A percentile compares a stretch with the other conserved stretches of the same genome.
Evolutionary conservation across 805 yeast genomes (phyloP).

Genomic region (Candida pseudoglaebosa): DNA sequence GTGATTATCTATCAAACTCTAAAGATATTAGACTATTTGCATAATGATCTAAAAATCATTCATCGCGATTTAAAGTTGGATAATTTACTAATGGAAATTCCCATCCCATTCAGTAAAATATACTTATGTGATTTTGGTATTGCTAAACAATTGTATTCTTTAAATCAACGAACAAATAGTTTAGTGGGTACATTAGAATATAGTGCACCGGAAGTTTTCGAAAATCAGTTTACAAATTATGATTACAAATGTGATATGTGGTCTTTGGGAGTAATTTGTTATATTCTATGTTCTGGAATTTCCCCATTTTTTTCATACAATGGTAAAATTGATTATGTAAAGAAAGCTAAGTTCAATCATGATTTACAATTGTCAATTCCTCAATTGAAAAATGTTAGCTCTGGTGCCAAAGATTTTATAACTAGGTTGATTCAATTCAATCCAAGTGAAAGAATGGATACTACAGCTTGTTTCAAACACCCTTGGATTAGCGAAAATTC

Average conservation of each 20-base stretch:
- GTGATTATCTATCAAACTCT: constrained; percentile 54
- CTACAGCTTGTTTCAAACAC: constrained; percentile 38
- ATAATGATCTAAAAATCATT: constrained; percentile 45
- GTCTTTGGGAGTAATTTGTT: constrained; percentile 62
- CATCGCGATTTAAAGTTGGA: constrained; percentile 68
- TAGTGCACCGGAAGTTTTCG: constrained; percentile 64
- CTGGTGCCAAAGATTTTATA: constrained; percentile 45
- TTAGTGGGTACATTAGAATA: constrained; percentile 66
- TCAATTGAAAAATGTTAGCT: constrained; percentile 42
- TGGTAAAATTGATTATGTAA: constrained; percentile 18
- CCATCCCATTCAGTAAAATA: constrained; percentile 49
- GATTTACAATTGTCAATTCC: constrained; percentile 30
- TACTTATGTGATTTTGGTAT: constrained; percentile 68
- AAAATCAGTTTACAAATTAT: constrained; percentile 36
- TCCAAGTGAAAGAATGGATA: constrained; percentile 31
- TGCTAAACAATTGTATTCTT: constrained; percentile 21
- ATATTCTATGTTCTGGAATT: constrained; percentile 57
- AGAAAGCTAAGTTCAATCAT: constrained; percentile 32
- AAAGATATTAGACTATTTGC: constrained; percentile 54
- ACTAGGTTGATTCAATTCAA: constrained; percentile 35
- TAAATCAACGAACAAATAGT: constrained; percentile 38
- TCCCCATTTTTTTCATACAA: constrained; percentile 57
- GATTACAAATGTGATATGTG: constrained; percentile 60
- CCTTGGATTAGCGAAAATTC: constrained; percentile 46
- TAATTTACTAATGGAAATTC: constrained; percentile 54